Evolutionary conservation across 805 yeast species (phyloP).

Genomic region (Kuraishia piskuri): DNA sequence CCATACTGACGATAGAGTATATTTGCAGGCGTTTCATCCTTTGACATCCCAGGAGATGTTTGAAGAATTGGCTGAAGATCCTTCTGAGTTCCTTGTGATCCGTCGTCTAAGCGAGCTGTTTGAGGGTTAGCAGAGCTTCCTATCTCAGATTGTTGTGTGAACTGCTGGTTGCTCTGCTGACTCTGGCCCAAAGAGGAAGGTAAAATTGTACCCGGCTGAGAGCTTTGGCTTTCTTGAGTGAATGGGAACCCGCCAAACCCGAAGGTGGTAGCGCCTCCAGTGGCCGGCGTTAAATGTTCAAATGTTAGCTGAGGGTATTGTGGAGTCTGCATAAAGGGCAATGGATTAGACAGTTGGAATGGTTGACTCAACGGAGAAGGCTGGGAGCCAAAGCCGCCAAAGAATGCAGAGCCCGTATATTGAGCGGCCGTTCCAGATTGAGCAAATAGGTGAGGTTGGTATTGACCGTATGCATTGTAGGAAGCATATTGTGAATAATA

Average conservation of each 20-base stretch:
- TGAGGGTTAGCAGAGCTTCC: neutral
- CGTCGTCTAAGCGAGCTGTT: neutral
- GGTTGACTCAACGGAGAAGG: neutral
- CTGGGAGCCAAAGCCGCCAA: neutral
- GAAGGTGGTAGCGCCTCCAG: neutral
- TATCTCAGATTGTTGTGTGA: neutral
- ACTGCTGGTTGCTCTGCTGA: neutral
- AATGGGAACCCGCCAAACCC: neutral
- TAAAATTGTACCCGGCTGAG: neutral
- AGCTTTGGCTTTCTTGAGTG: neutral
- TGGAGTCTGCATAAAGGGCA: neutral
- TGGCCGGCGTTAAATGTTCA: neutral
- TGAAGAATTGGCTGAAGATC: neutral
- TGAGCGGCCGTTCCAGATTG: neutral
- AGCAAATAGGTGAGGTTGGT: neutral
- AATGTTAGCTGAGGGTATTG: neutral
- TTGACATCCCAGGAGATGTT: too few relatives aligned
- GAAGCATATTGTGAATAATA: neutral
- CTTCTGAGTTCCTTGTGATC: neutral
- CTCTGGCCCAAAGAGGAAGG: neutral
- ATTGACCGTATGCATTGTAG: neutral
- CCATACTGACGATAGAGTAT: neutral
- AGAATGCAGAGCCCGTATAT: neutral
- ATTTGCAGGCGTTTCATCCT: neutral
- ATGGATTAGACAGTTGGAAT: neutral